These are phyloP conservation scores for Cladosporium sp. DNA, from an alignment of 2,329 filamentous ascomycete species.

Conservation along the genomic window DNA sequence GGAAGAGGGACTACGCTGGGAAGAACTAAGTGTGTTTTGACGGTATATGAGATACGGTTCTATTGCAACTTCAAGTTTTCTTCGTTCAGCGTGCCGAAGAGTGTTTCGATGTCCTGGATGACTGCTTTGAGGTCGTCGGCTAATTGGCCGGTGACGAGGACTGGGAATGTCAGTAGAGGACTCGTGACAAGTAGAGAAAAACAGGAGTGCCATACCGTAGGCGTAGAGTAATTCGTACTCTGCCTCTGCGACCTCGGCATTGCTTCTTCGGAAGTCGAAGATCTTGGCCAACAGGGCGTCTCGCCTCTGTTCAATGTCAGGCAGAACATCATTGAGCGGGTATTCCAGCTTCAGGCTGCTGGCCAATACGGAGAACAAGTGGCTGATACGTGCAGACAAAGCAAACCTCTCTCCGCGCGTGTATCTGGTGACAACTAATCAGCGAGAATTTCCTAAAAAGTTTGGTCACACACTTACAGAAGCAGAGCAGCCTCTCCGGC, in stretches of 20 bases:
- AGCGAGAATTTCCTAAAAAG: too few species aligned
- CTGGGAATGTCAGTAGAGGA: slow-evolving; percentile 32
- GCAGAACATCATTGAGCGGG: slow-evolving; percentile 82
- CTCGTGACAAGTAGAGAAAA: neutral
- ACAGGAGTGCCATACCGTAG: slow-evolving; percentile 56
- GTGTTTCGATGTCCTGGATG: slow-evolving; percentile 39
- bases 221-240: slow-evolving; percentile 93
- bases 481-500: slow-evolving; percentile 79
- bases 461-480: slow-evolving; percentile 22
- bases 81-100: slow-evolving; percentile 60
- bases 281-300: slow-evolving; percentile 83
- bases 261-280: slow-evolving; percentile 76
- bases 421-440: slow-evolving; percentile 42
- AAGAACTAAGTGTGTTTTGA: slow-evolving; percentile 20
- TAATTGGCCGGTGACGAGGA: slow-evolving; percentile 56
- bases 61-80: slow-evolving; percentile 55
- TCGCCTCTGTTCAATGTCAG: slow-evolving; percentile 73
- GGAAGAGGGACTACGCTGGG: slow-evolving; percentile 48
- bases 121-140: slow-evolving; percentile 30
- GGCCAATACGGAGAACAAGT: slow-evolving; percentile 80
- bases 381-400: slow-evolving; percentile 83
- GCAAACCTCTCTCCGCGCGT: slow-evolving; percentile 75
- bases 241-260: slow-evolving; percentile 55
- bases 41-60: neutral
- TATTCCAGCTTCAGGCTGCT: slow-evolving; percentile 94